phyloP scores from a whole-genome alignment of 306 rosid genomes.

The Corylus avellana region DNA sequence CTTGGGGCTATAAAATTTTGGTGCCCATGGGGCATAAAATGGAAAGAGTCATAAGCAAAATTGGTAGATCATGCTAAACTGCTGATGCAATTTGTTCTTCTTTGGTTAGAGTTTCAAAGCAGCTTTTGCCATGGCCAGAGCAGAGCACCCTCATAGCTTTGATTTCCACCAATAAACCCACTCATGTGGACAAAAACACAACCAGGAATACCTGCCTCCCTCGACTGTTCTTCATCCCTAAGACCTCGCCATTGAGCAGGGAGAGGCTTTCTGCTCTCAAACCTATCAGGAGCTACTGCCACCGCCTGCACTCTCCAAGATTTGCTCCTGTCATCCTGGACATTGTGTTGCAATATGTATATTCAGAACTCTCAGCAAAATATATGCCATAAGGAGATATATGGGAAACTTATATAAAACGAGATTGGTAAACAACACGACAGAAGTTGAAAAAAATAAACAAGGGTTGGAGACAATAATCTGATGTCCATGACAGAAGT shows the following conservation, averaged over 20 bases:
- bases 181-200: constrained; percentile 91
- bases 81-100: background rate
- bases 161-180: constrained; percentile 85
- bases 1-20: background rate
- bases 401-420: background rate
- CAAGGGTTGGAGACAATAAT: too few relatives aligned
- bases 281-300: constrained; percentile 67
- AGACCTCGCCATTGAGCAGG: constrained; percentile 77
- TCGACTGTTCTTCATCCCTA: constrained; percentile 72
- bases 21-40: background rate
- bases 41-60: background rate
- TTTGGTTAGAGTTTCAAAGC: constrained; percentile 56
- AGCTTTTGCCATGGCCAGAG: constrained; percentile 74
- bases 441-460: background rate
- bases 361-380: background rate
- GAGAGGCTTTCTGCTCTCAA: constrained; percentile 79
- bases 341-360: constrained; percentile 2
- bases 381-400: background rate
- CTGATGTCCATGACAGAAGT: too few relatives aligned
- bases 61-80: background rate
- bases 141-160: constrained; percentile 62
- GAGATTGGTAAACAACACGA: background rate
- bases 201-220: constrained; percentile 57
- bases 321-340: constrained; percentile 84
- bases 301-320: constrained; percentile 90